A percentile compares a stretch with the other conserved stretches of the same genome.
phyloP scores from a whole-genome alignment of 345 rosid genomes.

The Aurinia saxatilis region DNA sequence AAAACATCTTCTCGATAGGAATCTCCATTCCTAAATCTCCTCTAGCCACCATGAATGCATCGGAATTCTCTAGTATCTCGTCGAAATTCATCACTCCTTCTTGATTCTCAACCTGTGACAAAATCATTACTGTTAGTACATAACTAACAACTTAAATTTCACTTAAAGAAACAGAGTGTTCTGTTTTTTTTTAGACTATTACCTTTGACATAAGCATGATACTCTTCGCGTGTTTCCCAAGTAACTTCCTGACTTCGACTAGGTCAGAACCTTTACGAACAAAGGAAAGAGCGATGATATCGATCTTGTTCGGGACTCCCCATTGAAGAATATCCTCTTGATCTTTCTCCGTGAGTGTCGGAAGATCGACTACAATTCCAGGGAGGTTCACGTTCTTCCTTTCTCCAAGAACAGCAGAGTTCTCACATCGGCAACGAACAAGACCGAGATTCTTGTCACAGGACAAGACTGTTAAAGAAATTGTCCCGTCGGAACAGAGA shows the following conservation, averaged over 20 bases:
- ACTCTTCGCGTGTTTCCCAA: conserved; percentile 36
- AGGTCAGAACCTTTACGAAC: conserved; percentile 62
- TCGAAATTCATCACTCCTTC: conserved; percentile 63
- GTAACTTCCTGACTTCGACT: conserved; percentile 37
- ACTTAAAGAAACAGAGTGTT: background rate
- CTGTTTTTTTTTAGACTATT: background rate
- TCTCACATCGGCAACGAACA: conserved; percentile 46
- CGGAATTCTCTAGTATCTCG: conserved; percentile 48
- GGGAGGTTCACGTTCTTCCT: conserved; percentile 64
- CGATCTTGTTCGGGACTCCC: conserved; percentile 55
- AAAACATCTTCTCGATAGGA: conserved; percentile 64
- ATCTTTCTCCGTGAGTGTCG: conserved; percentile 54
- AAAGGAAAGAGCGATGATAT: conserved; percentile 54
- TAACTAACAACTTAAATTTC: background rate
- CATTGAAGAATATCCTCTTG: conserved; percentile 47
- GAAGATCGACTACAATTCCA: conserved; percentile 57
- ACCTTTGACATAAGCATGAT: conserved; percentile 35
- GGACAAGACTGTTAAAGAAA: conserved; percentile 41
- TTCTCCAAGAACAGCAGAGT: conserved; percentile 51
- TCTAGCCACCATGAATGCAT: conserved; percentile 80
- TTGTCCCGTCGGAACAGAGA: conserved; percentile 55
- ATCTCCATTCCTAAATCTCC: conserved; percentile 83
- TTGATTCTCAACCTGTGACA: conserved; percentile 58
- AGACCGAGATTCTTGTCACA: conserved; percentile 39
- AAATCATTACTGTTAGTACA: background rate